These are phyloP conservation scores for Trichoderma afroharzianum DNA, from an alignment of 2,329 filamentous ascomycete genomes.

Conservation along the genomic window DNA sequence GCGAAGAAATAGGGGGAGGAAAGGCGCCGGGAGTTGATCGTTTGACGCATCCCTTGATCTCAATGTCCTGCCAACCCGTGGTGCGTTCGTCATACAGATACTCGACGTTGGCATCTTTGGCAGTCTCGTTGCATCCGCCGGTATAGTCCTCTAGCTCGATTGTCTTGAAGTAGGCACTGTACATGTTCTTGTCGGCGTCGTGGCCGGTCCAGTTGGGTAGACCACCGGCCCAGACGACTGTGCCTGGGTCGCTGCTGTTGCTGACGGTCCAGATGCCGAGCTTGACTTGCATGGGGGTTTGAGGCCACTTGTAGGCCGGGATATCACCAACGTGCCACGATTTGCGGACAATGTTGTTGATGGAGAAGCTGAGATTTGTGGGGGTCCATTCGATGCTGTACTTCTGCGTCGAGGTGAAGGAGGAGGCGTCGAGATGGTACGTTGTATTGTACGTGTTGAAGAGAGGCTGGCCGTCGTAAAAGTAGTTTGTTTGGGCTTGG, in stretches of 20 bases:
- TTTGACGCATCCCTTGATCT: constrained; percentile 28
- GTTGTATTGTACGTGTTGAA: constrained; percentile 49
- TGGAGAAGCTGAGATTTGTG: constrained; percentile 55
- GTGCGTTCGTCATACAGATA: constrained; percentile 30
- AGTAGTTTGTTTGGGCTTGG: constrained; percentile 78
- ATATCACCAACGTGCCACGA: constrained; percentile 42
- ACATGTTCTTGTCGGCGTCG: constrained; percentile 21
- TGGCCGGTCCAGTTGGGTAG: constrained; percentile 31
- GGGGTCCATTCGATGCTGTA: constrained; percentile 67
- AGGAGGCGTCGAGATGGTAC: constrained; percentile 41
- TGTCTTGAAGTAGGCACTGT: constrained; percentile 25
- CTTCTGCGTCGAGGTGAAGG: constrained; percentile 50
- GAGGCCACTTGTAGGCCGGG: constrained; percentile 54
- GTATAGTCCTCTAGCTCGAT: constrained; percentile 31
- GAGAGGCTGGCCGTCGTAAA: constrained; percentile 61
- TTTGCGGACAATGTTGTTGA: constrained; percentile 44
- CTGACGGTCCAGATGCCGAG: constrained; percentile 57
- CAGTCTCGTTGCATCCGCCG: constrained; percentile 26
- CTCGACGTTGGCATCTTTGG: constrained; percentile 19
- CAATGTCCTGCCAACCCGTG: constrained; percentile 29
- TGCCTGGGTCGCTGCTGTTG: constrained; percentile 50
- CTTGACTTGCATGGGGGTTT: constrained; percentile 66
- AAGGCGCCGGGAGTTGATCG: constrained; percentile 17
- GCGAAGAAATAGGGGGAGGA: not conserved
- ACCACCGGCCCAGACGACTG: constrained; percentile 66